Evolutionary conservation across 257 asterid genomes (phyloP), one percentile per base, ranked within the genome.

Genomic region (Ajuga chamaepitys): DNA sequence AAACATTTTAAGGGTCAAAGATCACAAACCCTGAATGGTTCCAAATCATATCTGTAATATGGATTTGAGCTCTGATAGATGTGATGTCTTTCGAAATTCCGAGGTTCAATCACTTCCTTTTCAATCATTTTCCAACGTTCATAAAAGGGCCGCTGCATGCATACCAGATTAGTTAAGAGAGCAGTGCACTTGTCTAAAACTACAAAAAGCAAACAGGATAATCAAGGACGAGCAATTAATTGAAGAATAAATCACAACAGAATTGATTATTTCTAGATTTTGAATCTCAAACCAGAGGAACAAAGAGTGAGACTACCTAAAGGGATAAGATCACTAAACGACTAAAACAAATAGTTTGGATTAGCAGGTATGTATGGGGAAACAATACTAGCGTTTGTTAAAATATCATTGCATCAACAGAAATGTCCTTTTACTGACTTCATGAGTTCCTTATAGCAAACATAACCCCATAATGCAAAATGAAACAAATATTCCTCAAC

Each of bases 111-210:
- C 66, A 94, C 86, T 78, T 91, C 99, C 86, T 76, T 88, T 76
- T 90, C 98, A 12, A 94, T 83, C 99, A 94, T 82, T 77, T 77
- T 90, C 97, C 97, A 94, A 24, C 99, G 98, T 65, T 91, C 98
- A 66, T 75, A 74, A 74, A 94, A 94, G 45, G 98, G 99, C 53
- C 91, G 76, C 98, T 94, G 93, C 78, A 80, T 46, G 63, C 24
- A 68, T 68, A 47, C n/a, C 34, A 66, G 44, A 48, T 70, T 32
- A 34, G 48, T 38, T 56, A 51, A 45, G 59, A 61, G 18, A 62
- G 51, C 41, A 22, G 11, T 24, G 22, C 5, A 21, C 21, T 47
- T 61, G 58, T 45, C 44, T 14, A 45, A 22, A 65, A 66, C 37
- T 60, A 58, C 22, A 30, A 25, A 26, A 58, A 50, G 40, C 22